Percentiles rank a stretch among this genome's conserved stretches.
phyloP scores from a whole-genome alignment of 495 filamentous ascomycete species.

The Aspergillus biplanus region DNA sequence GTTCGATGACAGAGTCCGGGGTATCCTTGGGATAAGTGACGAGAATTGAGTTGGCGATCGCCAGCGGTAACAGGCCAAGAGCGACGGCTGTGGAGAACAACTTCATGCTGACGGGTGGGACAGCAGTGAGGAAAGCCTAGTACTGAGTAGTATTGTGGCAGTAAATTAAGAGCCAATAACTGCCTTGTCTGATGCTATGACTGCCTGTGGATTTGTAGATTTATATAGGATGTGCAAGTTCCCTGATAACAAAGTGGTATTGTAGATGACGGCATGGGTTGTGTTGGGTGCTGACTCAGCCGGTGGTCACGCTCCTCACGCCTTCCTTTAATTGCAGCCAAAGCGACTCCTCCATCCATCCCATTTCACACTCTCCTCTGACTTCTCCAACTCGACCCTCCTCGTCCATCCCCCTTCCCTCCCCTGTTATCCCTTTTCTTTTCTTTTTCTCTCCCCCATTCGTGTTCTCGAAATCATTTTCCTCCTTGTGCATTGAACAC shows the following conservation, averaged over 20 bases:
- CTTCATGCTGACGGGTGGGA: constrained; percentile 57
- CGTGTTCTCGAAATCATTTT: constrained; percentile 9
- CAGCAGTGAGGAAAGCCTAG: not conserved
- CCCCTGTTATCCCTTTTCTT: constrained; percentile 14
- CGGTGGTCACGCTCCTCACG: not conserved
- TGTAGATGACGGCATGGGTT: not conserved
- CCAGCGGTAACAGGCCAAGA: constrained; percentile 58
- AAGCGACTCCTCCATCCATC: not conserved
- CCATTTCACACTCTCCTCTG: constrained; percentile 4
- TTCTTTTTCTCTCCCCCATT: constrained; percentile 19
- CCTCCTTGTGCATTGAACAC: constrained; percentile 2
- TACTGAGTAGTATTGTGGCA: not conserved
- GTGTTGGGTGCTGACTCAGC: not conserved
- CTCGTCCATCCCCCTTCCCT: constrained; percentile 8
- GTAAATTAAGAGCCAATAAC: not conserved
- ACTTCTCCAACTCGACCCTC: constrained; percentile 6
- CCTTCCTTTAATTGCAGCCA: not conserved
- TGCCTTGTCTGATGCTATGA: not conserved
- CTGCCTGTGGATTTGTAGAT: not conserved
- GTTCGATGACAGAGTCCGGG: constrained; percentile 65
- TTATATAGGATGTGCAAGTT: not conserved
- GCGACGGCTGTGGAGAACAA: constrained; percentile 46
- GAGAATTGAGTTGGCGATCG: constrained; percentile 71
- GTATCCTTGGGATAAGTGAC: constrained; percentile 77
- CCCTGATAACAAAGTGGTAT: not conserved